phyloP scores from a whole-genome alignment of 2,329 filamentous ascomycete species.

The Sordariomycetes sp. region DNA sequence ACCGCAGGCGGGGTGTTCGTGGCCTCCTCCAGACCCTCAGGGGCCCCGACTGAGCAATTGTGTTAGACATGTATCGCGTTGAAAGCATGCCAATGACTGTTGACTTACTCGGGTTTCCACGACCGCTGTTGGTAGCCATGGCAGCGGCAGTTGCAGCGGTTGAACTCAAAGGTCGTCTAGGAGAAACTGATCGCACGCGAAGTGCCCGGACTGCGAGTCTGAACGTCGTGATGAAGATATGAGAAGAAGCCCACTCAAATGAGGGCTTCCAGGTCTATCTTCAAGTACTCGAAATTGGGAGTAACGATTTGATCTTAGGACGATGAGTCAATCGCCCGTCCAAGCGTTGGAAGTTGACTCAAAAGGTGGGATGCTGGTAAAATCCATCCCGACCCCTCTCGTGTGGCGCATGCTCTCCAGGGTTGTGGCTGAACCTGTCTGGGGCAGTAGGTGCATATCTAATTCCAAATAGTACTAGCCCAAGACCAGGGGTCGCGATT shows the following conservation, averaged over 20 bases:
- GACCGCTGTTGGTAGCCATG: slow-evolving; percentile 51
- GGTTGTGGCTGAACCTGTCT: too few species aligned
- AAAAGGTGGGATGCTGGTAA: too few species aligned
- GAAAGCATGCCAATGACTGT: not conserved
- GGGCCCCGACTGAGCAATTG: slow-evolving; percentile 28
- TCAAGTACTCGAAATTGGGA: not conserved
- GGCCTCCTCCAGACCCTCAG: slow-evolving; percentile 29
- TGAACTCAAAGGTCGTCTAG: slow-evolving; percentile 30
- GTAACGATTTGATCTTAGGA: not conserved
- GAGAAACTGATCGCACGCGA: slow-evolving; percentile 46
- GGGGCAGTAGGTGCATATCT: too few species aligned
- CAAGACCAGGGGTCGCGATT: too few species aligned
- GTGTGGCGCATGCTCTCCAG: too few species aligned
- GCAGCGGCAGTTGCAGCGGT: slow-evolving; percentile 13
- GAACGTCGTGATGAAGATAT: slow-evolving; percentile 32
- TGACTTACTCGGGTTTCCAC: slow-evolving; percentile 28
- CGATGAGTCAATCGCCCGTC: not conserved
- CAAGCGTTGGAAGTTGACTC: too few species aligned
- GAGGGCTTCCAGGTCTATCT: slow-evolving; percentile 18
- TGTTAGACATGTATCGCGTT: slow-evolving; percentile 8
- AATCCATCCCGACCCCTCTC: too few species aligned
- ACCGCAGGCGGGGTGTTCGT: slow-evolving; percentile 28
- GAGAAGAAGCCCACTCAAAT: slow-evolving; percentile 23
- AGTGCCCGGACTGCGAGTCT: slow-evolving; percentile 45
- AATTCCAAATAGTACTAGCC: too few species aligned